phyloP scores from a whole-genome alignment of 2,329 filamentous ascomycete species.

The Balansia obtecta region DNA sequence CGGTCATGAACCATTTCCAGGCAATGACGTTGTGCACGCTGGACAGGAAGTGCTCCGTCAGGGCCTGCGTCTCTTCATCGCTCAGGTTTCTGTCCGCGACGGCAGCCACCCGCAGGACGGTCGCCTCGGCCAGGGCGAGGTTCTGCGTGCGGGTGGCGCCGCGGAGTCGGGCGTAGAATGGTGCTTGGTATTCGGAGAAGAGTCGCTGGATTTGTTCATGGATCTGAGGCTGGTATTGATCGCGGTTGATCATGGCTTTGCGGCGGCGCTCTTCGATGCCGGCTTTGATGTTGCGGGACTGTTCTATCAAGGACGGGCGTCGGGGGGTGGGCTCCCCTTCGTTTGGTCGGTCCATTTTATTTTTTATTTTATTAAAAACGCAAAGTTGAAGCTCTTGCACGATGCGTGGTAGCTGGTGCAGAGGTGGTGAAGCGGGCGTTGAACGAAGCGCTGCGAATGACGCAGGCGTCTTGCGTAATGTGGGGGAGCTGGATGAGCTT shows the following conservation, averaged over 20 bases:
- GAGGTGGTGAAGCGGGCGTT: not conserved
- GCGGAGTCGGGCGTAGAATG: constrained; percentile 19
- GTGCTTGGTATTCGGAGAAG: constrained; percentile 20
- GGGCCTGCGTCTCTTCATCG: constrained; percentile 23
- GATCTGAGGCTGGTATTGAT: constrained; percentile 18
- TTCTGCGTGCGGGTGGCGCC: constrained; percentile 17
- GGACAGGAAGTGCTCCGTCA: constrained; percentile 21
- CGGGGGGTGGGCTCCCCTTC: constrained; percentile 16
- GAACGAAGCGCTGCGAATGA: constrained; percentile 1
- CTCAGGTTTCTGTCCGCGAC: constrained; percentile 19
- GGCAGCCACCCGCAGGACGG: constrained; percentile 17
- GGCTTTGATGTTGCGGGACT: constrained; percentile 13
- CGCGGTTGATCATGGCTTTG: constrained; percentile 15
- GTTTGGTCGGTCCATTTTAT: constrained; percentile 10
- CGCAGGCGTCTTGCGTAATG: constrained; percentile 11
- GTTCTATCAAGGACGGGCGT: constrained; percentile 10
- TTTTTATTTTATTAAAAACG: no score
- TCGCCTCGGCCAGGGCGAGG: constrained; percentile 16
- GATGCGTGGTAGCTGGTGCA: no score
- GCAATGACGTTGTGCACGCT: constrained; percentile 20
- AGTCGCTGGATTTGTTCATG: constrained; percentile 19
- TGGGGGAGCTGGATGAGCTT: no score
- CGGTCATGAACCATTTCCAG: constrained; percentile 16
- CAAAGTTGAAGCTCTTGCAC: no score
- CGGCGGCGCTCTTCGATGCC: constrained; percentile 22